Base-by-base conservation (phyloP, 129 eudicot genomes). In the Flaveria sonorensis region DNA sequence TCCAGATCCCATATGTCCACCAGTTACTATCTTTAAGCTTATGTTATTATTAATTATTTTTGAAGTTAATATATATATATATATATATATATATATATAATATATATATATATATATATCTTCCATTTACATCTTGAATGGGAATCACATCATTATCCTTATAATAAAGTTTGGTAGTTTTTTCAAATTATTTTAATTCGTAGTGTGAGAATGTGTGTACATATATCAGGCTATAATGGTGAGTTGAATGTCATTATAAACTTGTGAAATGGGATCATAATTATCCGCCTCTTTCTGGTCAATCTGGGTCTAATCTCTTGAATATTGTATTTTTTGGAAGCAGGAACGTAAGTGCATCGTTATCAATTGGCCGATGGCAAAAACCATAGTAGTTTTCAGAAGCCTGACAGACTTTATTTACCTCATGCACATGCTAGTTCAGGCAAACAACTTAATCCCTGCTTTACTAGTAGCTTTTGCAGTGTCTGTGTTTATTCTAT, bases 321-420 rank as follows among this genome's bases (percentile, higher is more conserved):
- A 63, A 40, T 56, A 62, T 4, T 66, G 20, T 32, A 45, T 26
- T 80, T 75, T 76, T 72, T 69, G 39, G 51, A 56, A 69, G 18
- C 94, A 90, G 98, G 89, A 65, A 3, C 36, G 79, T 15, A 89
- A 88, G 71, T 93, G 98, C 83, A 89, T 93, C 79, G 78, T 81
- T 36, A 57, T 90, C 19, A 69, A 89, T 71, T 72, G 86, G 89
- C 86, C 88, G 57, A 76, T 88, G 87, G 82, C 96, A 60, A 84
- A 82, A 74, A 68, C 73, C n/a, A 36, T 93, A 45, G 90, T 85
- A 42, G 76, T 67, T 76, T 80, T 90, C 45, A 93, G 98, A 82
- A 90, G 91, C 86, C 24, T 87, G 24, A 87, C 91, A 26, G 98
- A 93, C 81, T 71, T 91, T 73, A 87, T 93, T 71, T 93, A 88